Evolutionary conservation across 495 filamentous ascomycete genomes (phyloP).

Genomic region (Trichoderma erinaceum): DNA sequence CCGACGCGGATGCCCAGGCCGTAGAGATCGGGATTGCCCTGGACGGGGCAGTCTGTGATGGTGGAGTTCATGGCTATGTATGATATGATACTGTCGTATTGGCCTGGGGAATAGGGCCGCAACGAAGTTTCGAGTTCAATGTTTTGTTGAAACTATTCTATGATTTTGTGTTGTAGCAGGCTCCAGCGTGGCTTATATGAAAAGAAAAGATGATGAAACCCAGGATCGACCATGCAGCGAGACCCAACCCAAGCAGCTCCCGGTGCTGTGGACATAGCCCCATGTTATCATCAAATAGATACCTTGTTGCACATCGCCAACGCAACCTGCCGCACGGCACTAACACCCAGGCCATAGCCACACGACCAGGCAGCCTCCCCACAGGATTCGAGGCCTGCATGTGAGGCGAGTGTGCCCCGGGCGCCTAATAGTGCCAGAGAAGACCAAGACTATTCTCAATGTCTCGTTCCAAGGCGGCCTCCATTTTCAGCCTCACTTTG

Average conservation of each 20-base stretch:
- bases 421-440: neutral
- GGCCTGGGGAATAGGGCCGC: neutral
- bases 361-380: neutral
- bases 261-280: too few species aligned
- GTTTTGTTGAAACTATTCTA: neutral
- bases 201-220: too few species aligned
- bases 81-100: neutral
- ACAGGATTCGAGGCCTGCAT: conserved; percentile 6
- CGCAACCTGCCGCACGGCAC: neutral
- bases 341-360: neutral
- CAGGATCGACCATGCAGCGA: neutral
- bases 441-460: neutral
- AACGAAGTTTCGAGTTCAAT: neutral
- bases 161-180: too few species aligned
- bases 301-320: neutral
- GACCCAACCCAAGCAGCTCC: neutral
- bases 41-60: conserved; percentile 18
- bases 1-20: conserved; percentile 36
- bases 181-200: too few species aligned
- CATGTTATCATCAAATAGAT: too few species aligned
- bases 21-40: conserved; percentile 34
- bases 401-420: neutral
- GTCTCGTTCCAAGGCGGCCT: neutral
- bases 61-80: conserved; percentile 6
- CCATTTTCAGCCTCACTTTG: conserved; percentile 5